Evolutionary conservation across 345 rosid species (phyloP).

Genomic region (Lepidium africanum): DNA sequence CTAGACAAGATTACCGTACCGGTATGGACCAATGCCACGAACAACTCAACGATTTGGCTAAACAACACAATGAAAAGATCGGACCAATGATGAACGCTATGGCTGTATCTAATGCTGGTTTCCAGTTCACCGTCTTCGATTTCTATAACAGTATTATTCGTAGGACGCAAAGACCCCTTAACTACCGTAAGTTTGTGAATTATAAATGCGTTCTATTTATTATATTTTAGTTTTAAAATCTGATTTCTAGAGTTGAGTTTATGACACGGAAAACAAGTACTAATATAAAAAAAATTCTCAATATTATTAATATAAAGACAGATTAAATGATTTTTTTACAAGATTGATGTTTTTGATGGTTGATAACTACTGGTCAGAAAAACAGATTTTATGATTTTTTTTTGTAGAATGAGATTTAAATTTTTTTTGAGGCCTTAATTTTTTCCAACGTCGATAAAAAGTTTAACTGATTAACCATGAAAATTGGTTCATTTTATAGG

Average conservation of each 20-base stretch:
- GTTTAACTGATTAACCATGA: no score
- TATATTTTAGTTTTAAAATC: background rate
- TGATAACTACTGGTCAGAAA: no score
- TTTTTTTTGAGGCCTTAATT: no score
- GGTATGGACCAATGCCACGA: constrained; percentile 11
- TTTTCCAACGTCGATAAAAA: no score
- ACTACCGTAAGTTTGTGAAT: constrained; percentile 13
- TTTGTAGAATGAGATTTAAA: no score
- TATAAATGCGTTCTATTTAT: background rate
- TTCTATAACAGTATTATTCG: constrained; percentile 15
- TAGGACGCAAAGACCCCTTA: background rate
- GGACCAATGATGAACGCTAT: constrained; percentile 19
- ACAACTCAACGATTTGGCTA: constrained; percentile 18
- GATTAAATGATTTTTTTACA: no score
- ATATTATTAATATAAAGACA: no score
- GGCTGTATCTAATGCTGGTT: constrained; percentile 6
- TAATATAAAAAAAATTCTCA: no score
- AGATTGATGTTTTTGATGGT: no score
- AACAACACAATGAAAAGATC: constrained; percentile 17
- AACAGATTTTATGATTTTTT: no score
- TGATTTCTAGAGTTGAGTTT: no score
- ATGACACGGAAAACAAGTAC: no score
- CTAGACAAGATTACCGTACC: constrained; percentile 11
- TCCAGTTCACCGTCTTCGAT: constrained; percentile 22
- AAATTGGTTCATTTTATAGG: background rate